Evolutionary conservation across 2,329 filamentous ascomycete genomes (phyloP).

Genomic region (Boeremia lycopersici): DNA sequence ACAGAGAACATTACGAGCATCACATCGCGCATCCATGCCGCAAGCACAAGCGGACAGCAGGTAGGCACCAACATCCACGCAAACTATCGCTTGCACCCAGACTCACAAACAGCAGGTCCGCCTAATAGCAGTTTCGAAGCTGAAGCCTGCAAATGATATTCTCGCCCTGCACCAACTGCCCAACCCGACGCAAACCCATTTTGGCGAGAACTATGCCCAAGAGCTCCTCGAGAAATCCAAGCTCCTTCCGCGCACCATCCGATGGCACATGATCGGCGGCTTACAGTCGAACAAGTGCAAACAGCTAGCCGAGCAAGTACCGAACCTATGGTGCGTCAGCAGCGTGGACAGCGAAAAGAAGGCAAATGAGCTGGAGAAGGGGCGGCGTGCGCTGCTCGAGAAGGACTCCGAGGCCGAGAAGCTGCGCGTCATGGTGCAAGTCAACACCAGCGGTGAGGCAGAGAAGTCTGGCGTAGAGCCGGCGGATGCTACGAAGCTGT

Average conservation of each 20-base stretch:
- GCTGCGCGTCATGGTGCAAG: slow-evolving; percentile 83
- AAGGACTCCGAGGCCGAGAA: slow-evolving; percentile 43
- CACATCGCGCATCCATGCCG: slow-evolving; percentile 49
- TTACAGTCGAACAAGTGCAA: slow-evolving; percentile 95
- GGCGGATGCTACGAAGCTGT: slow-evolving; percentile 66
- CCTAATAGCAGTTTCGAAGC: slow-evolving; percentile 92
- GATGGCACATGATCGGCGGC: slow-evolving; percentile 97
- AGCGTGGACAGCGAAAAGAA: slow-evolving; percentile 90
- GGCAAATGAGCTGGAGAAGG: slow-evolving; percentile 77
- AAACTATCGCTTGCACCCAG: neutral
- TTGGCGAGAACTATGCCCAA: slow-evolving; percentile 89
- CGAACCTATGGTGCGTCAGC: slow-evolving; percentile 89
- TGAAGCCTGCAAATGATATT: slow-evolving; percentile 92
- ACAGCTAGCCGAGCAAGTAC: slow-evolving; percentile 77
- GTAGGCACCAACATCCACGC: slow-evolving; percentile 21
- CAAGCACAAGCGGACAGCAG: slow-evolving; percentile 40
- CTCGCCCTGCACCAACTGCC: slow-evolving; percentile 74
- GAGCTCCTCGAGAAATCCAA: slow-evolving; percentile 86
- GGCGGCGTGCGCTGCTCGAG: slow-evolving; percentile 65
- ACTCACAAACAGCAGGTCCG: slow-evolving; percentile 64
- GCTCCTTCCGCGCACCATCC: slow-evolving; percentile 75
- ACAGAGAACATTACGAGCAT: slow-evolving; percentile 53
- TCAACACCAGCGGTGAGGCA: slow-evolving; percentile 91
- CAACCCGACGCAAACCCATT: slow-evolving; percentile 67
- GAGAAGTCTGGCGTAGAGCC: slow-evolving; percentile 84